A percentile compares a stretch with the other conserved stretches of the same genome.
Evolutionary conservation across 1,284 basidiomycete species (phyloP).

Genomic region (Phlebopus sp.): DNA sequence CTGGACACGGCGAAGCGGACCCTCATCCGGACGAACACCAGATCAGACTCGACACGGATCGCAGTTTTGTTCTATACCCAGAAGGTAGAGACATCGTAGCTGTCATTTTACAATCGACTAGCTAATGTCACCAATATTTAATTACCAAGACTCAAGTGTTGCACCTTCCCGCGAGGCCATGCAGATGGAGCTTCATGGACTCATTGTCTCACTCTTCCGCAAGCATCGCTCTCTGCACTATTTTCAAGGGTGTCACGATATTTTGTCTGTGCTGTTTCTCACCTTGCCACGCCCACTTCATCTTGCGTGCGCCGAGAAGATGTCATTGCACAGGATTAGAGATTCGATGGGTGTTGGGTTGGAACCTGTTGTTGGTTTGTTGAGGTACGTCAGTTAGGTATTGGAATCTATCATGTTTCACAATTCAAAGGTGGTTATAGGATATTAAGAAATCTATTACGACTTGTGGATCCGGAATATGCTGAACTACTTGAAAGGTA

Average conservation of each 20-base stretch:
- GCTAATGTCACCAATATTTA: slow-evolving; percentile 20
- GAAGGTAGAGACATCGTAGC: slow-evolving; percentile 51
- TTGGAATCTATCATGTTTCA: not conserved
- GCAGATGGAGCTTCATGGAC: slow-evolving; percentile 66
- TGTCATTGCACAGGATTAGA: slow-evolving; percentile 80
- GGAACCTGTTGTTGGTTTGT: slow-evolving; percentile 80
- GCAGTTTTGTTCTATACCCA: slow-evolving; percentile 88
- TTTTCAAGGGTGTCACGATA: slow-evolving; percentile 96
- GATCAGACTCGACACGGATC: slow-evolving; percentile 81
- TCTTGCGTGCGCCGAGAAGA: slow-evolving; percentile 59
- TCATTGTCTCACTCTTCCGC: slow-evolving; percentile 77
- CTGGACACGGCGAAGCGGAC: slow-evolving; percentile 9
- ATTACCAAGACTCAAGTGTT: slow-evolving; percentile 19
- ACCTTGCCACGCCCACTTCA: slow-evolving; percentile 66
- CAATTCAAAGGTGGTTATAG: slow-evolving; percentile 34
- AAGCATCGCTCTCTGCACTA: slow-evolving; percentile 74
- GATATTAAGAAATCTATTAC: slow-evolving; percentile 67
- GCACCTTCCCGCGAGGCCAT: slow-evolving; percentile 39
- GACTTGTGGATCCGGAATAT: slow-evolving; percentile 68
- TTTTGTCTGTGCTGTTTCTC: slow-evolving; percentile 82
- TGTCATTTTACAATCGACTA: slow-evolving; percentile 11
- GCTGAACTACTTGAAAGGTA: slow-evolving; percentile 67
- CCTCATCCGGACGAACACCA: slow-evolving; percentile 80
- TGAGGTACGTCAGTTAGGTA: slow-evolving; percentile 51
- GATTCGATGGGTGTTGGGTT: slow-evolving; percentile 88